Conservation (phyloP, 1,139 yeast species). For the Ogataea hybrid region DNA sequence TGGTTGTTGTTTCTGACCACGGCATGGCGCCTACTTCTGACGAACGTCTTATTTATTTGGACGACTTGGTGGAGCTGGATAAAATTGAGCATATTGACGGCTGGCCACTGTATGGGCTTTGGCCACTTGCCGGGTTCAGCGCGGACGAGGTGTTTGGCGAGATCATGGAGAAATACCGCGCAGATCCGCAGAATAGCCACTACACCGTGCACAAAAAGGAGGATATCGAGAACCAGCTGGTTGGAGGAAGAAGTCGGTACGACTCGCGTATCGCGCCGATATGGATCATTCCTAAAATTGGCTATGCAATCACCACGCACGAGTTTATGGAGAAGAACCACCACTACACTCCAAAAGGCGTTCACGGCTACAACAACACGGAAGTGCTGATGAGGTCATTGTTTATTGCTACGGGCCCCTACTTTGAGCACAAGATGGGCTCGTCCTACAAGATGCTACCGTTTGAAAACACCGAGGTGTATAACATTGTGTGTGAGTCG, state of each 20-base stretch:
- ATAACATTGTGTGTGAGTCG: conserved; percentile 71
- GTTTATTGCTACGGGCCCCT: conserved; percentile 81
- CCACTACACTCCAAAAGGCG: conserved; percentile 66
- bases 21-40: conserved; percentile 91
- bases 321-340: conserved; percentile 49
- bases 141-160: conserved; percentile 40
- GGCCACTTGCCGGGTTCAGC: conserved; percentile 46
- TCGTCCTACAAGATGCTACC: conserved; percentile 49
- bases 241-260: conserved; percentile 53
- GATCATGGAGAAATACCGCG: conserved; percentile 29
- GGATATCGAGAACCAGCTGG: conserved; percentile 64
- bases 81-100: conserved; percentile 69
- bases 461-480: conserved; percentile 70
- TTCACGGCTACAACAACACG: conserved; percentile 80
- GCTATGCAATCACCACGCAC: conserved; percentile 72
- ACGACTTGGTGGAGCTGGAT: conserved; percentile 57
- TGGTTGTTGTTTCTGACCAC: conserved; percentile 82
- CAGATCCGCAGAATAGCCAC: conserved; percentile 34
- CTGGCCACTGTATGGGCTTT: conserved; percentile 84
- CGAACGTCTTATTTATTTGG: conserved; percentile 61
- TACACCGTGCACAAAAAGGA: conserved; percentile 53
- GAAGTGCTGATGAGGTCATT: conserved; percentile 81
- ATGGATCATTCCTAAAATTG: conserved; percentile 82
- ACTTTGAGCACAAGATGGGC: conserved; percentile 44
- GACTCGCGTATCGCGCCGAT: conserved; percentile 73